phyloP scores from a whole-genome alignment of 1,284 basidiomycete species.

The Leccinum pallidistipes region DNA sequence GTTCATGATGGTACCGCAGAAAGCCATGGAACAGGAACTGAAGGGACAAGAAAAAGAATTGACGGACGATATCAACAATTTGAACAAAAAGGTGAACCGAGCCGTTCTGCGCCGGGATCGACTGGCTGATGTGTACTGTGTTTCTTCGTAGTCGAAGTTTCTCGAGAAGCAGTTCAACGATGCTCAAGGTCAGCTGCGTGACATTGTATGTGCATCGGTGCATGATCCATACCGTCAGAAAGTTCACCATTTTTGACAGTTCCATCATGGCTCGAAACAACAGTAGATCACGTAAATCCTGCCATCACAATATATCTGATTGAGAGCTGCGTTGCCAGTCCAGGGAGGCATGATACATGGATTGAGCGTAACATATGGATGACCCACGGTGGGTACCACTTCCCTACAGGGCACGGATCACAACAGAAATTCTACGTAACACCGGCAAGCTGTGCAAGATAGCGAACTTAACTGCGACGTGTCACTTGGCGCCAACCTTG shows the following conservation, averaged over 20 bases:
- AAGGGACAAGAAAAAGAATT: constrained; percentile 78
- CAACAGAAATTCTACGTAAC: neutral
- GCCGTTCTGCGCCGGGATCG: neutral
- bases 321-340: neutral
- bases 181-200: constrained; percentile 81
- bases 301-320: constrained; percentile 7
- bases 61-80: constrained; percentile 73
- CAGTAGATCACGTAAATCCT: constrained; percentile 27
- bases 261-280: constrained; percentile 61
- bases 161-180: constrained; percentile 91
- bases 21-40: constrained; percentile 74
- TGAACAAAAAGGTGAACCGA: constrained; percentile 69
- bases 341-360: neutral
- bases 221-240: neutral
- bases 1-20: constrained; percentile 87
- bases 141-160: constrained; percentile 67
- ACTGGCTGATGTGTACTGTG: constrained; percentile 3
- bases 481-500: constrained; percentile 14
- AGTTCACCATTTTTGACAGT: constrained; percentile 39
- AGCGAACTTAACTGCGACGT: constrained; percentile 10
- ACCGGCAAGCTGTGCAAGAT: neutral
- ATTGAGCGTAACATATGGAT: constrained; percentile 3
- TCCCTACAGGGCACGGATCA: neutral
- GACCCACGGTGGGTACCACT: constrained; percentile 3
- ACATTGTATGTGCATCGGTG: constrained; percentile 58